These are phyloP conservation scores for Scleroderma bovista DNA, from an alignment of 768 basidiomycete genomes.

Conservation along the genomic window DNA sequence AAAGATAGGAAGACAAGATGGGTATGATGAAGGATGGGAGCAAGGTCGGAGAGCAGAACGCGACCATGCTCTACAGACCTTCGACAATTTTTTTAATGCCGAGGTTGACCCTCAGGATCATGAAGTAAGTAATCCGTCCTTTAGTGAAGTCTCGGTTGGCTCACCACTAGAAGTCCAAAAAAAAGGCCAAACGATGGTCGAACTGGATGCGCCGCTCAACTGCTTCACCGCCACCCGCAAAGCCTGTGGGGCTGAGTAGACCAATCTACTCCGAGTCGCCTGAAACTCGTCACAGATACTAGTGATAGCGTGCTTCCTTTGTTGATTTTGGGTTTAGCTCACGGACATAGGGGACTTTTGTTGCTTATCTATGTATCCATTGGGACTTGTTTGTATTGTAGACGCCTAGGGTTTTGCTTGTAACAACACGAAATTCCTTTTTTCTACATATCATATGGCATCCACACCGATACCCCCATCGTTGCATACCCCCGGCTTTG, in stretches of 20 bases:
- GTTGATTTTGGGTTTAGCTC: too few relatives aligned
- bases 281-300: constrained; percentile 2
- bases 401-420: too few relatives aligned
- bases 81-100: constrained; percentile 49
- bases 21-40: constrained; percentile 30
- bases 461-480: constrained; percentile 9
- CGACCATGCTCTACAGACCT: constrained; percentile 47
- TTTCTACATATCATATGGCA: neutral
- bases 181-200: constrained; percentile 22
- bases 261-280: constrained; percentile 6
- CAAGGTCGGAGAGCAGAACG: constrained; percentile 47
- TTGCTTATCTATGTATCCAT: too few relatives aligned
- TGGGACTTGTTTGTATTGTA: too few relatives aligned
- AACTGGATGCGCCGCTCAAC: constrained; percentile 22
- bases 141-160: constrained; percentile 7
- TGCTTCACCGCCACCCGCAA: neutral
- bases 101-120: constrained; percentile 31
- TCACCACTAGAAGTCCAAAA: constrained; percentile 12
- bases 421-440: neutral
- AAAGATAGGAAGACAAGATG: constrained; percentile 25
- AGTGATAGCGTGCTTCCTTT: too few relatives aligned
- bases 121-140: constrained; percentile 15
- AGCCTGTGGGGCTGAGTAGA: constrained; percentile 19
- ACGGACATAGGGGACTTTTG: too few relatives aligned
- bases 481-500: constrained; percentile 38